Evolutionary conservation across 176 grass and related monocot genomes (phyloP).

Genomic region (Elymus sibiricus): DNA sequence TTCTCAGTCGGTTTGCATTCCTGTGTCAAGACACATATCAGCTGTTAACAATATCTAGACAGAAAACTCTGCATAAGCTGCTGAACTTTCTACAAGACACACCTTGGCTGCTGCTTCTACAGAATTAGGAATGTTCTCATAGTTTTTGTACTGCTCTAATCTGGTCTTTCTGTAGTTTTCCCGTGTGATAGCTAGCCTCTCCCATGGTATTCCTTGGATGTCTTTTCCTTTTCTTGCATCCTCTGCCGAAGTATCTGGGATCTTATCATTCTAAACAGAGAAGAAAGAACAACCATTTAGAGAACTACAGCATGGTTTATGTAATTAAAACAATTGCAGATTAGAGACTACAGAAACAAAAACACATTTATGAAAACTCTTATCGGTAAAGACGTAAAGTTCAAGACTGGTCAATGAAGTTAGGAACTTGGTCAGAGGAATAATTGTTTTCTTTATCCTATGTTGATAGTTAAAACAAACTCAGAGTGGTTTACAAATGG

Average conservation of each 20-base stretch:
- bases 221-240: slow-evolving; percentile 95
- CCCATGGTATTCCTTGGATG: slow-evolving; percentile 97
- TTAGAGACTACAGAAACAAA: not conserved
- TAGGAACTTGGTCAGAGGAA: not conserved
- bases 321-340: slow-evolving; percentile 9
- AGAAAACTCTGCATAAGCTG: not conserved
- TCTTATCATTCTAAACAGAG: slow-evolving; percentile 57
- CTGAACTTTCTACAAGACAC: slow-evolving; percentile 5
- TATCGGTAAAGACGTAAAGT: not conserved
- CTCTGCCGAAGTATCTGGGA: slow-evolving; percentile 68
- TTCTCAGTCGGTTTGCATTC: slow-evolving; percentile 80
- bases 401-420: not conserved
- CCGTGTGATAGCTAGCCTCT: slow-evolving; percentile 62
- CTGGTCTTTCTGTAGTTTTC: slow-evolving; percentile 86
- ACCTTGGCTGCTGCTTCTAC: slow-evolving; percentile 84
- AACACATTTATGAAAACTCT: slow-evolving; percentile 5
- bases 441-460: not conserved
- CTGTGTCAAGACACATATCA: slow-evolving; percentile 41
- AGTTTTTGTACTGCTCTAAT: slow-evolving; percentile 96
- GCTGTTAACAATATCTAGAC: slow-evolving; percentile 6
- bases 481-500: not conserved
- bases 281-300: slow-evolving; percentile 16
- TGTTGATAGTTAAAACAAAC: not conserved
- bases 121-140: slow-evolving; percentile 81
- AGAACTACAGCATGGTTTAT: not conserved